Base-by-base conservation (phyloP, 805 yeast genomes). In the Wickerhamiella sergipiensis region DNA sequence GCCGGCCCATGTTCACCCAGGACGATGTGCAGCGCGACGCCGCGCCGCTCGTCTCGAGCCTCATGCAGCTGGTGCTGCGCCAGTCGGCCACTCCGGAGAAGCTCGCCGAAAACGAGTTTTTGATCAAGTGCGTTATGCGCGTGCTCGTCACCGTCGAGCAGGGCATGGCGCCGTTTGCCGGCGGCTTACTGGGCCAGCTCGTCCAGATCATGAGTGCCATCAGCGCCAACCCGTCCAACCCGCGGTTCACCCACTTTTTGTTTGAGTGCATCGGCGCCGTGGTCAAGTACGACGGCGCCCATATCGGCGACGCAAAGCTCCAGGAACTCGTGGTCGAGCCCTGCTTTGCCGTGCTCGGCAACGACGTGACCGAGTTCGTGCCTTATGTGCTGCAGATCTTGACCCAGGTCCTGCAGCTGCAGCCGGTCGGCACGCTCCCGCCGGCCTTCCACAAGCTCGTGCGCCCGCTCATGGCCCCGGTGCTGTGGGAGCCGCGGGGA, bases 301-400 rank as follows among this genome's bases (percentile, higher is more conserved):
- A 59, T 2, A 56, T 67, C 22, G 67, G 71, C 40, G 62, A 70
- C 43, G 52, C 65, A 4, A 55, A 62, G 12, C 68, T 76, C 42
- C 80, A 81, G 52, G 67, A 68, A 6, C 54, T 76, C 10, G 71
- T 85, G 33, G 73, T 89, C 59, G 90, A 95, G 7, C 73, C 79
- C 1, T 71, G 85, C 51, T 68, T 89, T 53, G 67, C 68, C 1
- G 77, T 89, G 26, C 71, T 92, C 51, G 81, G 85, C 19, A 79
- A 80, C 48, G 97, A 92, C 59, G 84, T 92, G 45, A 90, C 89
- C 59, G 99, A 92, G 68, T 92, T 92, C 63, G 80, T 85, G 17
- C 97, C 97, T 10, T 92, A 92, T 62, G 80, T 83, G 6, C 83
- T 94, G 67, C 99, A 92, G 69, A 74, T 92, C n/a, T 71, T 92